Percentiles rank a stretch among this genome's conserved stretches.
Evolutionary conservation across 495 filamentous ascomycete genomes (phyloP).

Genomic region (Aspergillus campestris): DNA sequence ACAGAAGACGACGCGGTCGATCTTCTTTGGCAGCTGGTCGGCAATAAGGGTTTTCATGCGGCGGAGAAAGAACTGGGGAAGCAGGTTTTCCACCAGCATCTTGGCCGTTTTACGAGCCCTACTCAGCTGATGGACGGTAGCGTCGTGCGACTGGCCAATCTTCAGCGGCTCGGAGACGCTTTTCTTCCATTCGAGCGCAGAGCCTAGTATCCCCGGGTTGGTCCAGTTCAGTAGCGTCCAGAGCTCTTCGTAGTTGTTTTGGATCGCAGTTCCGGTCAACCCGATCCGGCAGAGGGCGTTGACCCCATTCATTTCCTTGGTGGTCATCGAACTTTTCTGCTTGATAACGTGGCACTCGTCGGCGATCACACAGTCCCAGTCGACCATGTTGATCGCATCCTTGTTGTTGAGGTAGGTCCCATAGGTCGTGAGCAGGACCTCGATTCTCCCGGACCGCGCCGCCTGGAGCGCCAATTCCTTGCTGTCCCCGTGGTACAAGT

Average conservation of each 20-base stretch:
- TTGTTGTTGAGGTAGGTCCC: constrained; percentile 72
- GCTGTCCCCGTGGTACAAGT: constrained; percentile 68
- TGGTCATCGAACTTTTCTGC: constrained; percentile 65
- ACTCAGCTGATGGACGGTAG: constrained; percentile 76
- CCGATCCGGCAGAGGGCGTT: constrained; percentile 92
- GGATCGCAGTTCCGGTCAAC: constrained; percentile 91
- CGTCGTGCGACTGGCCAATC: constrained; percentile 85
- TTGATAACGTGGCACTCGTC: constrained; percentile 96
- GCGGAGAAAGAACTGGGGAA: constrained; percentile 87
- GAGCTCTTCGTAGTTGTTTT: constrained; percentile 95
- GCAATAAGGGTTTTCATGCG: constrained; percentile 91
- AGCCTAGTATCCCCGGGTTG: constrained; percentile 81
- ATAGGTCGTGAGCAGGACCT: constrained; percentile 93
- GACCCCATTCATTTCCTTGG: constrained; percentile 80
- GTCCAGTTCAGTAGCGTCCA: constrained; percentile 98
- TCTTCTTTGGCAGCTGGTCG: constrained; percentile 93
- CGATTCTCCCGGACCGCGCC: constrained; percentile 65
- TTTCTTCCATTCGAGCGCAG: constrained; percentile 66
- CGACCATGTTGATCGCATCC: constrained; percentile 68
- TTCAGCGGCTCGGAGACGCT: constrained; percentile 72
- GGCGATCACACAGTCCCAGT: constrained; percentile 95
- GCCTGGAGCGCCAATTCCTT: constrained; percentile 66
- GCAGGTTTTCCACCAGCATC: constrained; percentile 76
- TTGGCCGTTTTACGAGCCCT: constrained; percentile 73
- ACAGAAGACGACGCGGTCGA: constrained; percentile 90